Evolutionary conservation across 257 asterid species (phyloP).

Genomic region (Solanum okadae): DNA sequence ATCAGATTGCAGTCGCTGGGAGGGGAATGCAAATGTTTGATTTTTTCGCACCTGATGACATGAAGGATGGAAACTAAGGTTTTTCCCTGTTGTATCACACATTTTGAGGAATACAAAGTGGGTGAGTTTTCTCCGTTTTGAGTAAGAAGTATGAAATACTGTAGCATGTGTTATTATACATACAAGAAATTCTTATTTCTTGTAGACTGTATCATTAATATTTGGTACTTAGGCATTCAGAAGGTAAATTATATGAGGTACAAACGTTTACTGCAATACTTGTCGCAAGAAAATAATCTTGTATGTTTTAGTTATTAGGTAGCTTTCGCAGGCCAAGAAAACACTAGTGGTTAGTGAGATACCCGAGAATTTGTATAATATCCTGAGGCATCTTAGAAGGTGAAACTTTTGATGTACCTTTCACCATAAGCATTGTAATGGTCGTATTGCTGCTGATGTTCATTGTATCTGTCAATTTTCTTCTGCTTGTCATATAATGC

Average conservation of each 20-base stretch:
- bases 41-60: slow-evolving; percentile 29
- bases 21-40: slow-evolving; percentile 95
- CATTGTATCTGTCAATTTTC: not conserved
- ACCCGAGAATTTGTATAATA: not conserved
- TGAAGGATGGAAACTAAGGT: not conserved
- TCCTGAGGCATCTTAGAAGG: not conserved
- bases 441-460: not conserved
- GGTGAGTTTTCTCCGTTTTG: not conserved
- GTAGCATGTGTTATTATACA: not conserved
- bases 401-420: not conserved
- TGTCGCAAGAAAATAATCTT: not conserved
- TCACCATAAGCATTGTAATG: not conserved
- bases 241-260: not conserved
- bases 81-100: not conserved
- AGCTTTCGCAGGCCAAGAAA: not conserved
- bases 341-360: not conserved
- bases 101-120: not conserved
- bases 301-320: not conserved
- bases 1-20: slow-evolving; percentile 87
- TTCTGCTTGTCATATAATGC: not conserved
- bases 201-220: not conserved
- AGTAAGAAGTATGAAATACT: not conserved
- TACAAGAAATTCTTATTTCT: not conserved
- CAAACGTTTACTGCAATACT: not conserved
- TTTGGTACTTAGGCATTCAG: not conserved